These are phyloP conservation scores for Meripilus lineatus DNA, from an alignment of 1,284 basidiomycete species.

Conservation along the genomic window DNA sequence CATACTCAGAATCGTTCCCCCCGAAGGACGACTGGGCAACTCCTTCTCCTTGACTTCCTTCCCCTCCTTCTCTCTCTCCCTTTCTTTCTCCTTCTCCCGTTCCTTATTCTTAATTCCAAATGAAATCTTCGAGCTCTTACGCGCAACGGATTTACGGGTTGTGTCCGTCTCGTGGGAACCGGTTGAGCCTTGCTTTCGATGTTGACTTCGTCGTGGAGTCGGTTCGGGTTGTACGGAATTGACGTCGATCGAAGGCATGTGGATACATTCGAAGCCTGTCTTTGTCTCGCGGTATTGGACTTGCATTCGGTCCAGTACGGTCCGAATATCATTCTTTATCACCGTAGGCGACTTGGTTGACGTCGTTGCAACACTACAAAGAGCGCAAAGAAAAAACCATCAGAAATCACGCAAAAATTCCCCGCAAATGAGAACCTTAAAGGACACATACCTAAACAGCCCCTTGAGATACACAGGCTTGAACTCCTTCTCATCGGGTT, in stretches of 20 bases:
- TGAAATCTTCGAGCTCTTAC: slow-evolving; percentile 74
- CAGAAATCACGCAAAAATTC: no score
- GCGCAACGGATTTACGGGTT: slow-evolving; percentile 53
- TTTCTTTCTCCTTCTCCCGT: slow-evolving; percentile 33
- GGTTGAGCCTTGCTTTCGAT: slow-evolving; percentile 46
- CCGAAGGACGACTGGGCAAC: slow-evolving; percentile 47
- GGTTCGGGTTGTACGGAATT: slow-evolving; percentile 49
- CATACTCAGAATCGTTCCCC: slow-evolving; percentile 46
- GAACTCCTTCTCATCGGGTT: slow-evolving; percentile 60
- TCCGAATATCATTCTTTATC: slow-evolving; percentile 81
- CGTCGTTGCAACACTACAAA: slow-evolving; percentile 83
- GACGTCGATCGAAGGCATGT: slow-evolving; percentile 89
- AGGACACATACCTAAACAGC: slow-evolving; percentile 66
- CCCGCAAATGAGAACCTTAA: slow-evolving; percentile 4
- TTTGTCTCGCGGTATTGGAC: slow-evolving; percentile 91
- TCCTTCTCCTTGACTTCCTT: slow-evolving; percentile 35
- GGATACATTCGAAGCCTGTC: slow-evolving; percentile 93
- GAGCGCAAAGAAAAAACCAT: slow-evolving; percentile 6
- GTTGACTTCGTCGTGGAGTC: slow-evolving; percentile 26
- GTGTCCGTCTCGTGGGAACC: slow-evolving; percentile 43
- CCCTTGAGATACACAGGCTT: slow-evolving; percentile 90
- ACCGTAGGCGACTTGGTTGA: slow-evolving; percentile 82
- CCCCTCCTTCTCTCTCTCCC: slow-evolving; percentile 36
- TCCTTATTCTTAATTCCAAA: slow-evolving; percentile 50
- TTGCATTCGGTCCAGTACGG: slow-evolving; percentile 90